Evolutionary conservation across 192 early-diverging fungal genomes (phyloP).

Genomic region (Martensiomyces pterosporus): DNA sequence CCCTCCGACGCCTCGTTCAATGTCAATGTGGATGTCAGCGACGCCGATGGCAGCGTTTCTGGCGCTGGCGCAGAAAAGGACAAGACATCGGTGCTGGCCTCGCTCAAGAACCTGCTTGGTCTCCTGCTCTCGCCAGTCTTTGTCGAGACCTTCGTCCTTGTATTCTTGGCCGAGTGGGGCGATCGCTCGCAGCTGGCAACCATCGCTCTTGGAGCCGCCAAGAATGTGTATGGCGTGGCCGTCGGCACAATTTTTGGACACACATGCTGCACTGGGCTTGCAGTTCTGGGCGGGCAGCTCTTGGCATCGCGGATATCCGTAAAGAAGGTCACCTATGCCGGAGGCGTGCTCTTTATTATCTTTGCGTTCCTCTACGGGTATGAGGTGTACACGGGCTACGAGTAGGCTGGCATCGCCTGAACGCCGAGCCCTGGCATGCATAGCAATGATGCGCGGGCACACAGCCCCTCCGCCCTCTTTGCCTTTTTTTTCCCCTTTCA

Average conservation of each 20-base stretch:
- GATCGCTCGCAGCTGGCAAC: constrained; percentile 96
- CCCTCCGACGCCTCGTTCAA: constrained; percentile 20
- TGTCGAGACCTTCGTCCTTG: constrained; percentile 93
- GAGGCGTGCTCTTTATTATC: constrained; percentile 82
- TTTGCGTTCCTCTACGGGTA: constrained; percentile 76
- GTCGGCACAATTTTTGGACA: constrained; percentile 88
- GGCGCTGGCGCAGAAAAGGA: constrained; percentile 26
- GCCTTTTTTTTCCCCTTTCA: no score
- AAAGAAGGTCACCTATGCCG: constrained; percentile 78
- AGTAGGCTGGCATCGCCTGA: no score
- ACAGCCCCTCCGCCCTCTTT: no score
- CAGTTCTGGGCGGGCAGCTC: constrained; percentile 91
- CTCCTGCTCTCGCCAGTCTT: constrained; percentile 86
- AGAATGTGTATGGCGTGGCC: constrained; percentile 87
- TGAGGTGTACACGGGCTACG: constrained; percentile 51
- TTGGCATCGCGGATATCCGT: constrained; percentile 82
- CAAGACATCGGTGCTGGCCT: constrained; percentile 36
- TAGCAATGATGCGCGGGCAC: no score
- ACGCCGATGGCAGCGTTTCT: constrained; percentile 12
- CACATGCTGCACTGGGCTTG: constrained; percentile 84
- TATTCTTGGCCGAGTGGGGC: constrained; percentile 98
- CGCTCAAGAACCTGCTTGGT: constrained; percentile 67
- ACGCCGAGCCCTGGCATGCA: no score
- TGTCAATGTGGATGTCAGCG: constrained; percentile 29
- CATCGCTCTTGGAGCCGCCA: constrained; percentile 92